These are phyloP conservation scores for Meripilus lineatus DNA, from an alignment of 1,284 basidiomycete genomes.

Conservation along the genomic window DNA sequence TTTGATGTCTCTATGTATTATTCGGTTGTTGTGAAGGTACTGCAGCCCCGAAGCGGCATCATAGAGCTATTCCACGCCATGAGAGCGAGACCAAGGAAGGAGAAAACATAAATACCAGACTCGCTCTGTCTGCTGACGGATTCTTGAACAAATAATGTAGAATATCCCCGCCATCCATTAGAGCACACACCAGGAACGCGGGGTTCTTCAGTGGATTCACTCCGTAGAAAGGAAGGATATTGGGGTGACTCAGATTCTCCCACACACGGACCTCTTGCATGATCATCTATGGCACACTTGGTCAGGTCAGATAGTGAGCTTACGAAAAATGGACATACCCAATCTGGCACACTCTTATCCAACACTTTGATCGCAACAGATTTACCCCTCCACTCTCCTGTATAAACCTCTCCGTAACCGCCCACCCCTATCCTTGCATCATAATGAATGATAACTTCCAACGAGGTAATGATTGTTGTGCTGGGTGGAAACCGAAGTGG, in stretches of 20 bases:
- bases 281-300: no score
- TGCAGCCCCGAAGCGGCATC: constrained; percentile 12
- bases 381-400: constrained; percentile 10
- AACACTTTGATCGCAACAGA: constrained; percentile 15
- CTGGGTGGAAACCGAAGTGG: no score
- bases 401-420: constrained; percentile 13
- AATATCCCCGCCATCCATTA: constrained; percentile 7
- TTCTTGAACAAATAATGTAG: constrained; percentile 9
- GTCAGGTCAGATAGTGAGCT: no score
- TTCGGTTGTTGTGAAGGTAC: constrained; percentile 11
- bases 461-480: constrained; percentile 12
- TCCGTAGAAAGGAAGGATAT: constrained; percentile 10
- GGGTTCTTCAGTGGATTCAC: constrained; percentile 1
- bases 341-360: no score
- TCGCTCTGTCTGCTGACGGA: no score
- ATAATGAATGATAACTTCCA: constrained; percentile 12
- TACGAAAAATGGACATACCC: no score
- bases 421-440: constrained; percentile 11
- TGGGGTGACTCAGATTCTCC: constrained; percentile 10
- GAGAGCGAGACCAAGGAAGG: no score
- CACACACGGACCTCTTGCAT: constrained; percentile 13
- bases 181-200: constrained; percentile 10
- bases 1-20: constrained; percentile 17
- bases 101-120: no score
- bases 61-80: constrained; percentile 10